Base-by-base conservation (phyloP, 805 yeast genomes). In the Zygoascus tannicola region DNA sequence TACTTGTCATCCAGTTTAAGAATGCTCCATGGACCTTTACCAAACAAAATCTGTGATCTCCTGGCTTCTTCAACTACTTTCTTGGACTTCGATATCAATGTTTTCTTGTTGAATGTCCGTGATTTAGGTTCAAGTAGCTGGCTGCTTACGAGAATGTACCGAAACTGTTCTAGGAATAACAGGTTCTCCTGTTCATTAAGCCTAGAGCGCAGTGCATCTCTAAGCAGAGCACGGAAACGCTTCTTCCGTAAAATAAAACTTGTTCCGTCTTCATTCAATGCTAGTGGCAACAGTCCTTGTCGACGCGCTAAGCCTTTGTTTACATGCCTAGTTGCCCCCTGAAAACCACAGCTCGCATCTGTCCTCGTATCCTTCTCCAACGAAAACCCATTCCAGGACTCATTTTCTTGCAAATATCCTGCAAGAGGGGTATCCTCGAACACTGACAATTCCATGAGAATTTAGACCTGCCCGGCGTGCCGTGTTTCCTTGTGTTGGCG, bases 81-180 rank as follows among this genome's bases (percentile, higher is more conserved):
- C 10, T 7, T 12, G 12, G 30, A 8, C 30, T 34, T 18, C 8
- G 16, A 15, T 14, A 22, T 22, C n/a, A 36, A 21, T 12, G 37
- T 22, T 7, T 5, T 21, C 23, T 32, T 19, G 23, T n/a, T 26
- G 5, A 16, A 16, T n/a, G 10, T 12, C 10, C 41, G 38, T 4
- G 30, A 21, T 7, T 20, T 19, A 14, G 36, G 38, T 59, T 63
- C 48, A 28, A 76, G 54, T 16, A 75, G 57, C 43, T 68, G 72
- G 5, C 77, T 71, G 3, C 77, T 68, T 4, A 75, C 66, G 2
- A 76, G 55, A 3, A 65, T 56, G 53, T 75, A 76, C 38, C 74
- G 66, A 49, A 75, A 73, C 49, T 74, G 74, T 45, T 76, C 81
- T 22, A 65, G 49, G 50, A 75, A 76, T 36, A 56, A 46, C 21